These are phyloP conservation scores for Ogataea trehalophila DNA, from an alignment of 805 yeast species.

Conservation along the genomic window DNA sequence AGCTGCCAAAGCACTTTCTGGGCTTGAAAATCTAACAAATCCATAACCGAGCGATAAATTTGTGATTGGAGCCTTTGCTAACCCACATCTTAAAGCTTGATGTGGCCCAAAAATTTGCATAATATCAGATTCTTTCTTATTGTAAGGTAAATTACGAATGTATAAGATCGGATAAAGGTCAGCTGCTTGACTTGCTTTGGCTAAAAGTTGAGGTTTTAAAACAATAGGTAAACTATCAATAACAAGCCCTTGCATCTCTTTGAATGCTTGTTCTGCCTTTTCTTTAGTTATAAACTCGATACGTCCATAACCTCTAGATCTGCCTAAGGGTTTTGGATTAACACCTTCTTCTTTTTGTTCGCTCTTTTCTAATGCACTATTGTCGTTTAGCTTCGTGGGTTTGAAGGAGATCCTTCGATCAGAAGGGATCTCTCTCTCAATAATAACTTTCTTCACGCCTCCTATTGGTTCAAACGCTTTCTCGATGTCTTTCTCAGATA, in stretches of 20 bases:
- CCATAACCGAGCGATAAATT: slow-evolving; percentile 46
- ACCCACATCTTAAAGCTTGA: slow-evolving; percentile 26
- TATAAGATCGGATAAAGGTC: slow-evolving; percentile 21
- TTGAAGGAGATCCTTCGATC: not conserved
- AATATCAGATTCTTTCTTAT: slow-evolving; percentile 21
- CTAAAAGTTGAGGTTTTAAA: slow-evolving; percentile 6
- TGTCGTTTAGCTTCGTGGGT: too few relatives aligned
- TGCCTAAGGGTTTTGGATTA: not conserved
- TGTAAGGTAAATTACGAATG: slow-evolving; percentile 26
- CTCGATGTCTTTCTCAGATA: slow-evolving; percentile 18
- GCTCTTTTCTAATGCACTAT: too few relatives aligned
- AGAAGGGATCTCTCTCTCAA: slow-evolving; percentile 8
- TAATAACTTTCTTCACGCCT: slow-evolving; percentile 13
- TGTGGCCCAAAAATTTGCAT: slow-evolving; percentile 22
- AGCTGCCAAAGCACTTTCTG: slow-evolving; percentile 42
- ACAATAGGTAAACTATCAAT: slow-evolving; percentile 24
- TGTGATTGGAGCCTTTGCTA: slow-evolving; percentile 26
- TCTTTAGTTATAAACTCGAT: slow-evolving; percentile 18
- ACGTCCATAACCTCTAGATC: slow-evolving; percentile 23
- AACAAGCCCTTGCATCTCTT: slow-evolving; percentile 30
- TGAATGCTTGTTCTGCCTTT: slow-evolving; percentile 21
- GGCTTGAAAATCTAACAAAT: slow-evolving; percentile 50
- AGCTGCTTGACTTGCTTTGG: slow-evolving; percentile 9
- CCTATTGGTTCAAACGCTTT: slow-evolving; percentile 25
- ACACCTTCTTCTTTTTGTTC: too few relatives aligned